Percentiles rank a stretch among this genome's conserved stretches.
phyloP scores from a whole-genome alignment of 495 filamentous ascomycete species.

The Neurospora sp. region DNA sequence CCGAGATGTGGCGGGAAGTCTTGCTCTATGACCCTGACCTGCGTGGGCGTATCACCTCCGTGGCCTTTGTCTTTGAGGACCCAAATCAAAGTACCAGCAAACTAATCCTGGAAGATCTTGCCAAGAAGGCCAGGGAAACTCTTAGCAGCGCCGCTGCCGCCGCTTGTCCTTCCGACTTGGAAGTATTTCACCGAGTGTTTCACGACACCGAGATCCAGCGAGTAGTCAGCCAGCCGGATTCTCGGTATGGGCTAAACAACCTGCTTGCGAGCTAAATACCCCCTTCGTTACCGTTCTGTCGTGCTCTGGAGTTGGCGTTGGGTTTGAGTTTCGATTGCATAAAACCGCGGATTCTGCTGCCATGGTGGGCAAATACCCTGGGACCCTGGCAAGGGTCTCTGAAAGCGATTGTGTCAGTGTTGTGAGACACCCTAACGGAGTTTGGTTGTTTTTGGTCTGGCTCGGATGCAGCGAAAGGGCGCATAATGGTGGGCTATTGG shows the following conservation, averaged over 20 bases:
- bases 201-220: slow-evolving; percentile 28
- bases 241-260: slow-evolving; percentile 34
- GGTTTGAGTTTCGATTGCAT: not conserved
- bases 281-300: not conserved
- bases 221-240: slow-evolving; percentile 33
- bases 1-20: slow-evolving; percentile 57
- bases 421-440: not conserved
- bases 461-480: not conserved
- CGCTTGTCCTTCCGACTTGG: slow-evolving; percentile 28
- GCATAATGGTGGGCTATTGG: not conserved
- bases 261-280: slow-evolving; percentile 25
- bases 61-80: slow-evolving; percentile 62
- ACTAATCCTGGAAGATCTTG: slow-evolving; percentile 38
- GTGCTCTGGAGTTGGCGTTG: not conserved
- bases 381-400: not conserved
- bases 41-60: slow-evolving; percentile 53
- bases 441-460: not conserved
- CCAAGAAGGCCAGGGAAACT: slow-evolving; percentile 32
- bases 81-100: slow-evolving; percentile 31
- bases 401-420: not conserved
- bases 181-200: slow-evolving; percentile 36
- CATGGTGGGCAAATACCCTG: not conserved
- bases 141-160: slow-evolving; percentile 10
- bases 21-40: slow-evolving; percentile 57
- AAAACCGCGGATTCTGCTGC: not conserved